Base-by-base conservation (phyloP, 2,329 filamentous ascomycete species). In the Pseudogymnoascus sp. region DNA sequence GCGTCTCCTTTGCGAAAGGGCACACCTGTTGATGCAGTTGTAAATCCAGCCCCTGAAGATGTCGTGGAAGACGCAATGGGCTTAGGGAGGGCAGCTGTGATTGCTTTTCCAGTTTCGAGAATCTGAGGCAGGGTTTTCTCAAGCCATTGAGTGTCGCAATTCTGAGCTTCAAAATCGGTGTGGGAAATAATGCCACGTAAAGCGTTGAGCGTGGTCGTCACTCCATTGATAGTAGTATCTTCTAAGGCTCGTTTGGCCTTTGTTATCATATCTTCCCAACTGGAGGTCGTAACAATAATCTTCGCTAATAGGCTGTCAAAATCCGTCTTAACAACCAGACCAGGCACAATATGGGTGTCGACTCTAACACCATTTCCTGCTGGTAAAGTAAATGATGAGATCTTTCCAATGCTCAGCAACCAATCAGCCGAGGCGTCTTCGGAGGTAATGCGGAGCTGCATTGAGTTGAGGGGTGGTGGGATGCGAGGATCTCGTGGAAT, bases 361-460 rank as follows among this genome's bases (percentile, higher is more conserved):
- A 76, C 76, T 9, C 77, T 71, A 5, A 78, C 73, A 0, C 84
- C 84, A 63, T 84, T 81, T 1, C 84, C 84, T 1, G 72, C 73
- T 0, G 84, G 84, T 2, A 85, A 79, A 8, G 74, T 72, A 50
- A 84, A 82, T 0, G 76, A 74, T 0, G 74, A 77, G n/a, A 86
- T 79, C 62, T 83, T 85, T 36, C 84, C 84, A 58, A 86, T 82
- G 37, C 81, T 84, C 2, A 87, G 71, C 0, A 81, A 76, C 72
- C 82, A 86, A 57, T 79, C 73, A 62, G 66, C 67, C 13, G 72
- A 67, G 6, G 69, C 68, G 37, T 77, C 73, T 64, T 79, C 77
- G 0, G 77, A 77, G 60, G 74, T 78, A 1, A 79, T 64, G 1
- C 77, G 73, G 29, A 75, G 74, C 64, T 79, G 77, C 10, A 79